Evolutionary conservation across 1,284 basidiomycete genomes (phyloP).

Genomic region (Pisolithus thermaeus): DNA sequence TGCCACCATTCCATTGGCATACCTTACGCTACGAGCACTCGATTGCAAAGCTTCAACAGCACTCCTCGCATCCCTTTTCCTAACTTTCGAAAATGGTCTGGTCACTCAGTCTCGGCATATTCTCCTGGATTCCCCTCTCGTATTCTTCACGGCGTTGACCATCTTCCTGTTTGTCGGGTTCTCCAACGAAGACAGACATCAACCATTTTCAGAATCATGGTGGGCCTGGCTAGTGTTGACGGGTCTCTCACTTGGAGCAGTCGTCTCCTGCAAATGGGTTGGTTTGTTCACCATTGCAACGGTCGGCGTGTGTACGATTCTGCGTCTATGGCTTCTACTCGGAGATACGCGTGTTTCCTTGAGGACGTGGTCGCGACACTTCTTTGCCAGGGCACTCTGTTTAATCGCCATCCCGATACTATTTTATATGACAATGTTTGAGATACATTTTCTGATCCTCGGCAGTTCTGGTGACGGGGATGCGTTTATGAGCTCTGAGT

Average conservation of each 20-base stretch:
- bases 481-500: slow-evolving; percentile 98
- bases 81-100: slow-evolving; percentile 96
- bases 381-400: slow-evolving; percentile 83
- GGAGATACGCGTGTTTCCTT: slow-evolving; percentile 84
- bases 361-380: slow-evolving; percentile 75
- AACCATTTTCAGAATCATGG: slow-evolving; percentile 82
- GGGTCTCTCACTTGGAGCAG: slow-evolving; percentile 86
- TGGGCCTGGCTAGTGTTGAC: slow-evolving; percentile 92
- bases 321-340: slow-evolving; percentile 87
- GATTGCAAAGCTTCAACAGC: slow-evolving; percentile 89
- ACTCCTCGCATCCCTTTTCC: slow-evolving; percentile 82
- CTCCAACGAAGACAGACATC: slow-evolving; percentile 81
- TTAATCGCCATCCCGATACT: slow-evolving; percentile 79
- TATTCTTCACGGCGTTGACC: slow-evolving; percentile 96
- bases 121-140: slow-evolving; percentile 92
- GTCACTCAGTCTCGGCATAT: slow-evolving; percentile 96
- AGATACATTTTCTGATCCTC: slow-evolving; percentile 89
- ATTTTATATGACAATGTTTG: slow-evolving; percentile 96
- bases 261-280: slow-evolving; percentile 96
- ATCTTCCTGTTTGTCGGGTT: slow-evolving; percentile 87
- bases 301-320: slow-evolving; percentile 79
- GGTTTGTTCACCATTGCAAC: slow-evolving; percentile 99
- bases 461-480: slow-evolving; percentile 92
- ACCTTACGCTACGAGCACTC: slow-evolving; percentile 89
- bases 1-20: slow-evolving; percentile 84